Evolutionary conservation across 2,329 filamentous ascomycete genomes (phyloP).

Genomic region (Colletotrichum theobromicola): DNA sequence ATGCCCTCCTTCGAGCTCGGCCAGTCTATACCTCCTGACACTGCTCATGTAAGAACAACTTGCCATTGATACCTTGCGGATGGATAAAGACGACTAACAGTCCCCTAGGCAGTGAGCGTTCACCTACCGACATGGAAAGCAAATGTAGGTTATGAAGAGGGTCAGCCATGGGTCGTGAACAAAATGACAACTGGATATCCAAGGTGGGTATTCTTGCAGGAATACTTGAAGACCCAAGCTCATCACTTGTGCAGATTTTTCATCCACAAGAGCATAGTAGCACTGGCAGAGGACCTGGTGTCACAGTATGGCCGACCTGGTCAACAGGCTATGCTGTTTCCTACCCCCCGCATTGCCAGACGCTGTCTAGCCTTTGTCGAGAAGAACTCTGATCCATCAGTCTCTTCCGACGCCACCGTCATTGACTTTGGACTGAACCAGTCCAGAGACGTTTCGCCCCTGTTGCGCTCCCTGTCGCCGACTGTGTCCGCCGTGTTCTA

Average conservation of each 20-base stretch:
- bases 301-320: slow-evolving; percentile 64
- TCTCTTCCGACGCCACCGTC: slow-evolving; percentile 53
- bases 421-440: slow-evolving; percentile 69
- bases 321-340: slow-evolving; percentile 82
- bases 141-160: slow-evolving; percentile 94
- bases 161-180: slow-evolving; percentile 81
- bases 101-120: slow-evolving; percentile 84
- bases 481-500: slow-evolving; percentile 75
- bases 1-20: slow-evolving; percentile 64
- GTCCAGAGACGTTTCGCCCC: slow-evolving; percentile 53
- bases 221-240: background rate
- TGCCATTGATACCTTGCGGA: background rate
- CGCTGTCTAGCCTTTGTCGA: slow-evolving; percentile 78
- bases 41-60: slow-evolving; percentile 69
- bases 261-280: slow-evolving; percentile 82
- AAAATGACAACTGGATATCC: slow-evolving; percentile 93
- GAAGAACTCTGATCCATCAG: slow-evolving; percentile 58
- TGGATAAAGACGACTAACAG: background rate
- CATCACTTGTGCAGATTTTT: slow-evolving; percentile 76
- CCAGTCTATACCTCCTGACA: slow-evolving; percentile 78
- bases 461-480: slow-evolving; percentile 61
- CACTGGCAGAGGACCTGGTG: slow-evolving; percentile 73
- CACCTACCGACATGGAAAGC: slow-evolving; percentile 92
- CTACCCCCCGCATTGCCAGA: slow-evolving; percentile 70
- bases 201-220: slow-evolving; percentile 53